Percentiles rank a stretch among this genome's conserved stretches.
These are phyloP conservation scores for Straminergon stramineum DNA, from an alignment of 225 moss, liverwort and hornwort genomes.

Conservation along the genomic window DNA sequence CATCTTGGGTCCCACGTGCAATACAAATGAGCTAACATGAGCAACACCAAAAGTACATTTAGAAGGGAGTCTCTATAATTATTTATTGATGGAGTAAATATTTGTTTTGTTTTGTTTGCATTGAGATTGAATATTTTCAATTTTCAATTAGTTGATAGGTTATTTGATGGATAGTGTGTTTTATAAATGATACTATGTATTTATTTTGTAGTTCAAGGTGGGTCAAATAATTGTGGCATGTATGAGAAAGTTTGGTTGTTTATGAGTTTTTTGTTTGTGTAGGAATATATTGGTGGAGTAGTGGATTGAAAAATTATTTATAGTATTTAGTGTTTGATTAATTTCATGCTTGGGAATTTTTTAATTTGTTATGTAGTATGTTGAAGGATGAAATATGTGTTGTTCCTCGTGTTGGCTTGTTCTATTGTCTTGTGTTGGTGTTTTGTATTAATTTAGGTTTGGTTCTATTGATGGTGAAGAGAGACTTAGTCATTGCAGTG, in stretches of 20 bases:
- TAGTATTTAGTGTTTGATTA: background rate
- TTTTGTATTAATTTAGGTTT: background rate
- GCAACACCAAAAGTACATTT: background rate
- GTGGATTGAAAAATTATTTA: background rate
- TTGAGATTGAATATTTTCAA: background rate
- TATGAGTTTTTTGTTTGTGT: background rate
- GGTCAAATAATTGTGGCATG: background rate
- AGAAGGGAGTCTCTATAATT: background rate
- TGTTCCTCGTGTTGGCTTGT: fast-evolving
- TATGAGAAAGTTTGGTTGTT: background rate
- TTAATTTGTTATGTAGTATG: background rate
- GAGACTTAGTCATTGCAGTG: background rate
- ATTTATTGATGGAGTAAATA: fast-evolving
- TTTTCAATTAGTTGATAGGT: background rate
- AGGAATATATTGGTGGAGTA: background rate
- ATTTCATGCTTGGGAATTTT: background rate
- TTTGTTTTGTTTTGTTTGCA: background rate
- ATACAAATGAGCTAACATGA: fast-evolving
- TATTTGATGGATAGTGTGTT: background rate
- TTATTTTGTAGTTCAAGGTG: background rate
- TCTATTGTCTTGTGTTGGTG: fast-evolving
- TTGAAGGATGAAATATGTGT: background rate
- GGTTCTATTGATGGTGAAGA: fast-evolving
- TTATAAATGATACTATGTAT: background rate
- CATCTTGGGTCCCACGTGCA: fast-evolving